Evolutionary conservation across 2,329 filamentous ascomycete species (phyloP).

Genomic region (Exophiala sp.): DNA sequence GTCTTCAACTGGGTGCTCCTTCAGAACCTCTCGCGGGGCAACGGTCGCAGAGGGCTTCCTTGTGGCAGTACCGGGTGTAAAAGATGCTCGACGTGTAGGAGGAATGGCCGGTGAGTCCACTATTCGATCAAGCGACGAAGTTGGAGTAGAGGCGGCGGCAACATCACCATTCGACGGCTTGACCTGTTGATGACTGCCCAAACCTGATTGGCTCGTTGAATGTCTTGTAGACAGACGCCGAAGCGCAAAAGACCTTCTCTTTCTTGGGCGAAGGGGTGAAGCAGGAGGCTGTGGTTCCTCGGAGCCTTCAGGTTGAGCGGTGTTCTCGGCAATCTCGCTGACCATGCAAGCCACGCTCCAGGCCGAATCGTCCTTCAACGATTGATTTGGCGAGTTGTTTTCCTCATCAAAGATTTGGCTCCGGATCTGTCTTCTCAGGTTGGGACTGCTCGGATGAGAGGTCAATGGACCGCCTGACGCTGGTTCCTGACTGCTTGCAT

Average conservation of each 20-base stretch:
- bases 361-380: constrained; percentile 12
- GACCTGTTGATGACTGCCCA: constrained; percentile 11
- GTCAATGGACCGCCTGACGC: constrained; percentile 11
- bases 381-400: constrained; percentile 1
- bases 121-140: constrained; percentile 21
- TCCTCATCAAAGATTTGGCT: constrained; percentile 8
- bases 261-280: constrained; percentile 17
- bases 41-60: constrained; percentile 14
- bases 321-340: constrained; percentile 18
- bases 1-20: constrained; percentile 7
- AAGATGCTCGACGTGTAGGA: constrained; percentile 25
- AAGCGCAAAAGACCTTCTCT: constrained; percentile 17
- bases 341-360: constrained; percentile 22
- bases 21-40: constrained; percentile 1
- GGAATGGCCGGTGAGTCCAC: constrained; percentile 18
- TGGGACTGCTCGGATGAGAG: constrained; percentile 6
- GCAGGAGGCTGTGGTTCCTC: constrained; percentile 7
- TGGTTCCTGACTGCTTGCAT: constrained; percentile 13
- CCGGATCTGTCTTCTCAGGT: constrained; percentile 12
- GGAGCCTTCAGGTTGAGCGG: neutral
- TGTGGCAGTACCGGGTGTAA: constrained; percentile 26
- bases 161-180: constrained; percentile 5
- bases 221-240: constrained; percentile 14
- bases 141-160: constrained; percentile 4
- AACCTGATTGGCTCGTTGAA: constrained; percentile 13